These are phyloP conservation scores for Leptographium wingfieldii DNA, from an alignment of 2,329 filamentous ascomycete genomes.

Conservation along the genomic window DNA sequence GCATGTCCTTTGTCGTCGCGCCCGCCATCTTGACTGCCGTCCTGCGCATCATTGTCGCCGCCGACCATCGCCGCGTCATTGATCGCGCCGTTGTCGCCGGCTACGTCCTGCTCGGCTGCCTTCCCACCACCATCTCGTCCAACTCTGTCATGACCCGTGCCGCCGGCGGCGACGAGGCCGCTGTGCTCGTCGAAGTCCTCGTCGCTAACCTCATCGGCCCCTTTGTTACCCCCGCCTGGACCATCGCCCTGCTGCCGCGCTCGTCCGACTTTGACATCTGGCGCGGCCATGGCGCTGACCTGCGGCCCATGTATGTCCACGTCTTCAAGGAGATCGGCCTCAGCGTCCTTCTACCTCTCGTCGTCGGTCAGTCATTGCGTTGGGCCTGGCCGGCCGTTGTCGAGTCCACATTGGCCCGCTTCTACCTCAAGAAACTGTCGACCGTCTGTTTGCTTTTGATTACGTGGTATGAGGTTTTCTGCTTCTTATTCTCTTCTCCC, in stretches of 20 bases:
- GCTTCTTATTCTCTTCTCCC: neutral
- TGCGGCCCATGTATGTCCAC: conserved; percentile 49
- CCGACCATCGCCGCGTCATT: conserved; percentile 38
- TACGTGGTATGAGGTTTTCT: conserved; percentile 24
- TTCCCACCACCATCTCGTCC: conserved; percentile 60
- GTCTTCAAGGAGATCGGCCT: conserved; percentile 58
- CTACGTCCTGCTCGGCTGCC: conserved; percentile 52
- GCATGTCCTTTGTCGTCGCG: conserved; percentile 53
- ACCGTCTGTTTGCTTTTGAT: conserved; percentile 34
- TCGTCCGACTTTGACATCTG: conserved; percentile 34
- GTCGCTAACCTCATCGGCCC: conserved; percentile 58
- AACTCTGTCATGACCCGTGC: conserved; percentile 64
- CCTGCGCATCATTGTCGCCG: conserved; percentile 33
- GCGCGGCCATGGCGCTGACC: conserved; percentile 25
- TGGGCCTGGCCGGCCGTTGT: conserved; percentile 37
- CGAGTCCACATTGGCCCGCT: conserved; percentile 35
- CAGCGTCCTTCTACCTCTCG: conserved; percentile 52
- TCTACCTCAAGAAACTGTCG: conserved; percentile 30
- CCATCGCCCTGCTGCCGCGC: conserved; percentile 46
- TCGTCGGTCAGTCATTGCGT: conserved; percentile 47
- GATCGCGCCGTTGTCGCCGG: conserved; percentile 54
- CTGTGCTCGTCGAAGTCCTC: conserved; percentile 55
- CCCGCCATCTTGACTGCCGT: conserved; percentile 38
- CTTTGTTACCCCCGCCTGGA: conserved; percentile 52
- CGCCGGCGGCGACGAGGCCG: conserved; percentile 24